Evolutionary conservation across 2,329 filamentous ascomycete genomes (phyloP).

Genomic region (Rutstroemia sp.): DNA sequence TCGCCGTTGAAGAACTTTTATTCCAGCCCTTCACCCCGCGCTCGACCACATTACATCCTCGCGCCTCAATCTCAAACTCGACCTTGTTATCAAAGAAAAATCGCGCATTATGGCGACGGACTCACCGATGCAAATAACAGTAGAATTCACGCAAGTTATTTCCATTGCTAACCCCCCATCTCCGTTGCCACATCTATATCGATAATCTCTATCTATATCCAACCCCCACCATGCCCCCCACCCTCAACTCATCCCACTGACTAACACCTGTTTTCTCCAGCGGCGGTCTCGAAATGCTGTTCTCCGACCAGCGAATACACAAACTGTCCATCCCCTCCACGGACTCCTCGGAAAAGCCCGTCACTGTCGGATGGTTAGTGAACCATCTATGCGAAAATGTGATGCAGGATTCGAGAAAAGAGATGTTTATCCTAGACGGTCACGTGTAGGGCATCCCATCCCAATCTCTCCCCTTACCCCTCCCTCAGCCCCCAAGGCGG

Average conservation of each 20-base stretch:
- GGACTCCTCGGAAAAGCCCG: constrained; percentile 49
- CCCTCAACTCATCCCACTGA: background rate
- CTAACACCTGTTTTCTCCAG: constrained; percentile 36
- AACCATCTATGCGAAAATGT: constrained; percentile 69
- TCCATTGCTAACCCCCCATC: too few relatives aligned
- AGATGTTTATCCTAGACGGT: constrained; percentile 81
- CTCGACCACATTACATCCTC: too few relatives aligned
- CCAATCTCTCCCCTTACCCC: constrained; percentile 1
- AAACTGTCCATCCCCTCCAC: constrained; percentile 58
- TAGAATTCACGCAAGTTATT: too few relatives aligned
- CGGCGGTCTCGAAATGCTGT: constrained; percentile 90
- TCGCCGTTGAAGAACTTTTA: too few relatives aligned
- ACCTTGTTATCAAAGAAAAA: too few relatives aligned
- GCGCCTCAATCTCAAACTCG: too few relatives aligned
- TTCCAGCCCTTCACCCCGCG: too few relatives aligned
- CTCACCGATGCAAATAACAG: too few relatives aligned
- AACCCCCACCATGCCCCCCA: background rate
- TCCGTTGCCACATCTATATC: too few relatives aligned
- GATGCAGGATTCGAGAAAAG: constrained; percentile 79
- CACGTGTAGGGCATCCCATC: constrained; percentile 60
- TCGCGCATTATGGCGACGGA: too few relatives aligned
- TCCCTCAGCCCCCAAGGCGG: too few relatives aligned
- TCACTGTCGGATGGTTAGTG: constrained; percentile 71
- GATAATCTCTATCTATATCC: too few relatives aligned
- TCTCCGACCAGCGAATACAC: constrained; percentile 73